Percentiles rank a stretch among this genome's conserved stretches.
These are phyloP conservation scores for Pseudogymnoascus sp. DNA, from an alignment of 2,329 filamentous ascomycete species.

Conservation along the genomic window DNA sequence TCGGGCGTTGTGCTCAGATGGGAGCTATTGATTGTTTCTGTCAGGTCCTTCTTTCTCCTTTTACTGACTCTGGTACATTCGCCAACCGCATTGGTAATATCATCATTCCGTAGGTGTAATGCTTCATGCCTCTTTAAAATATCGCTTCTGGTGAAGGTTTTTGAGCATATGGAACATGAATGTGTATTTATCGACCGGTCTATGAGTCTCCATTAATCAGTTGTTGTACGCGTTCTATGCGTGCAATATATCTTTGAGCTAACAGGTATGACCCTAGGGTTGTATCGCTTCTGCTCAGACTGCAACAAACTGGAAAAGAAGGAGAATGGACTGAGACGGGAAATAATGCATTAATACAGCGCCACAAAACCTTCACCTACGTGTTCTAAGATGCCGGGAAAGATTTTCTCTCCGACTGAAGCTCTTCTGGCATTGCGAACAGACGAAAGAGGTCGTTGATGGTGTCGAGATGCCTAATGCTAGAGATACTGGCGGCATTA, in stretches of 20 bases:
- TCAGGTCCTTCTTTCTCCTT: background rate
- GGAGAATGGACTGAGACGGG: background rate
- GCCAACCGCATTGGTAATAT: background rate
- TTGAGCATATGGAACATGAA: constrained; percentile 19
- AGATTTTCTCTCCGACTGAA: constrained; percentile 23
- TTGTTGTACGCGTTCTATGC: background rate
- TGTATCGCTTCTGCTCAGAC: background rate
- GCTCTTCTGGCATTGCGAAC: constrained; percentile 16
- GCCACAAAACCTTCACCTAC: constrained; percentile 10
- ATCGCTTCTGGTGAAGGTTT: constrained; percentile 22
- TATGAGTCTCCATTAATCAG: background rate
- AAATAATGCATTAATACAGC: background rate
- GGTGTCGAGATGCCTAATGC: background rate
- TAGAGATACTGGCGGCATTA: background rate
- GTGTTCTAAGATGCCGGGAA: constrained; percentile 21
- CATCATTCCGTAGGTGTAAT: constrained; percentile 12
- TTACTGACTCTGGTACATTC: background rate
- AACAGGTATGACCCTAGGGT: background rate
- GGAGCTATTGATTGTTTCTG: background rate
- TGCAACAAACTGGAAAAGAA: constrained; percentile 12
- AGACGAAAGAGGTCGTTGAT: constrained; percentile 11
- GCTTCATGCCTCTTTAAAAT: constrained; percentile 20
- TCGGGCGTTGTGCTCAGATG: background rate
- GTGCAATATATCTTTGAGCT: background rate
- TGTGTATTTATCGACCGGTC: constrained; percentile 12